phyloP scores from a whole-genome alignment of 2,329 filamentous ascomycete species.

The Alternaria consortialis region DNA sequence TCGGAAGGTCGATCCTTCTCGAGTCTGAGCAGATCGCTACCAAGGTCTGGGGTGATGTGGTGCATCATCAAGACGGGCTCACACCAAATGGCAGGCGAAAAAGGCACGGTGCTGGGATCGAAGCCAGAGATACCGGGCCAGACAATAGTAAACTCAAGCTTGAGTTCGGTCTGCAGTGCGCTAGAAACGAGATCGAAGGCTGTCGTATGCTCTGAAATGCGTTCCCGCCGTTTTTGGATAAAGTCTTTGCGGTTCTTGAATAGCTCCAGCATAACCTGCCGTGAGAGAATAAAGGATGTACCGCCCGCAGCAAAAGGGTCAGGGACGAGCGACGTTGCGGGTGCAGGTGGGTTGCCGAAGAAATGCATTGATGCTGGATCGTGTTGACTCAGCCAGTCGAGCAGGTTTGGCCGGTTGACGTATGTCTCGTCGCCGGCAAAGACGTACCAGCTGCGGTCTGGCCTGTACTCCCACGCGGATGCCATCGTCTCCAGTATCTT shows the following conservation, averaged over 20 bases:
- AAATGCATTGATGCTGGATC: conserved; percentile 61
- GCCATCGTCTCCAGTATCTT: conserved; percentile 52
- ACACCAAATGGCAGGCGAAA: conserved; percentile 57
- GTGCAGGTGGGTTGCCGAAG: conserved; percentile 56
- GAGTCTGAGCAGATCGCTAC: conserved; percentile 56
- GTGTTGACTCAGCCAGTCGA: conserved; percentile 62
- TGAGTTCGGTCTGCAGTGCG: conserved; percentile 55
- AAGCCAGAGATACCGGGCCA: conserved; percentile 54
- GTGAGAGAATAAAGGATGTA: conserved; percentile 62
- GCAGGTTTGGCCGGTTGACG: conserved; percentile 62
- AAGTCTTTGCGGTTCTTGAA: conserved; percentile 53
- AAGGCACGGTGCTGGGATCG: conserved; percentile 47
- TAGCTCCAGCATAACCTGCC: conserved; percentile 57
- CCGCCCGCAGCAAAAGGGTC: conserved; percentile 63
- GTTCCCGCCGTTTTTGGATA: conserved; percentile 55
- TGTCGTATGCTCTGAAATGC: conserved; percentile 59
- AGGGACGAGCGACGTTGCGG: conserved; percentile 31
- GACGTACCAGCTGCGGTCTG: conserved; percentile 65
- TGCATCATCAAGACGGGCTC: conserved; percentile 50
- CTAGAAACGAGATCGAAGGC: conserved; percentile 62
- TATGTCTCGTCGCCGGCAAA: conserved; percentile 69
- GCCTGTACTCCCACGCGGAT: conserved; percentile 47
- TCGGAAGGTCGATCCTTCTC: conserved; percentile 49
- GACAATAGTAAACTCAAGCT: conserved; percentile 56
- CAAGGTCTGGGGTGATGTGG: conserved; percentile 56